Conservation (phyloP, 345 rosid species). For the Boechera divaricarpa region DNA sequence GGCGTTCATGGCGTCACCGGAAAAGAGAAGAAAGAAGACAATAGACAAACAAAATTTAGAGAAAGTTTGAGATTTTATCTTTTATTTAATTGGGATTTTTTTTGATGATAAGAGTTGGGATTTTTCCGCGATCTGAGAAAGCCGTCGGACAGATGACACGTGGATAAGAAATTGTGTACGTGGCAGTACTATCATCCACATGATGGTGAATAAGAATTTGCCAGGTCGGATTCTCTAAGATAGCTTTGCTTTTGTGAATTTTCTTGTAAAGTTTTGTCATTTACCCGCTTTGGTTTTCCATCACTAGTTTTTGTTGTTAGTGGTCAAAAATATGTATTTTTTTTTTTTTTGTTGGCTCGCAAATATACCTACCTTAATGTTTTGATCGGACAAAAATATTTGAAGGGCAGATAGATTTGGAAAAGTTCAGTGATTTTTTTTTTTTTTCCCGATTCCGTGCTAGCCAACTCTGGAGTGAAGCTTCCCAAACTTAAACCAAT, state of each 20-base stretch:
- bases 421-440: too few species aligned
- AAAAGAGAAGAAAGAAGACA: conserved; percentile 27
- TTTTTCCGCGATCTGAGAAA: conserved; percentile 70
- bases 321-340: too few species aligned
- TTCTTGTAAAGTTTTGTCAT: background rate
- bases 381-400: too few species aligned
- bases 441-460: too few species aligned
- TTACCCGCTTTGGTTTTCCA: background rate
- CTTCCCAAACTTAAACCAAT: too few species aligned
- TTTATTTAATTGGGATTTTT: conserved; percentile 39
- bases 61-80: conserved; percentile 5
- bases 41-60: background rate
- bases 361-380: too few species aligned
- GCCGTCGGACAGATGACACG: conserved; percentile 74
- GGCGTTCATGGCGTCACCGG: conserved; percentile 72
- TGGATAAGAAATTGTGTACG: conserved; percentile 52
- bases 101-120: conserved; percentile 76
- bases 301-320: too few species aligned
- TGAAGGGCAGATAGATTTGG: too few species aligned
- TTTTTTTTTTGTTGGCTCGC: too few species aligned
- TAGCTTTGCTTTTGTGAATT: conserved; percentile 27
- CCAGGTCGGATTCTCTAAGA: conserved; percentile 68
- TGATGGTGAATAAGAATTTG: conserved; percentile 49
- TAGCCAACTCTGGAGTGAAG: too few species aligned
- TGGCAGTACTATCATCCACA: conserved; percentile 69